Evolutionary conservation across 305 asterid genomes (phyloP).

Genomic region (Euphrasia arctica): DNA sequence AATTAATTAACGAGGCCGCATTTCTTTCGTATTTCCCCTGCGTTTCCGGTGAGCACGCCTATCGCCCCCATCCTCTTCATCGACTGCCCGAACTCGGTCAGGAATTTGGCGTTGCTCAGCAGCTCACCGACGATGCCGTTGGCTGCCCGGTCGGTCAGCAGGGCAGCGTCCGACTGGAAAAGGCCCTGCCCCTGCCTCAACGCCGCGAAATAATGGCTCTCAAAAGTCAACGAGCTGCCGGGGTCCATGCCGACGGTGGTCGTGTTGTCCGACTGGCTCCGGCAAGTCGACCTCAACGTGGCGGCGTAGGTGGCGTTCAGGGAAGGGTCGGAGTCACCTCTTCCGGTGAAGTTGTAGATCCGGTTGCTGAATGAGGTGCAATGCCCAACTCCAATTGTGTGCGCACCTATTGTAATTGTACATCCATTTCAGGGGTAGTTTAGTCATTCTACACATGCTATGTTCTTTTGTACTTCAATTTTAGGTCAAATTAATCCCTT

Average conservation of each 20-base stretch:
- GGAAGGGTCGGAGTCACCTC: constrained; percentile 35
- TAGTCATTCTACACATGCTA: too few species aligned
- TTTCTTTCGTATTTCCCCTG: too few species aligned
- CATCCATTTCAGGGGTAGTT: too few species aligned
- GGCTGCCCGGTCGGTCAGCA: not conserved
- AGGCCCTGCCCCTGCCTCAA: constrained; percentile 11
- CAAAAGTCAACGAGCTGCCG: constrained; percentile 9
- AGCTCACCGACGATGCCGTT: too few species aligned
- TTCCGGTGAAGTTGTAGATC: constrained; percentile 47
- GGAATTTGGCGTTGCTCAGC: too few species aligned
- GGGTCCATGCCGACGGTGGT: constrained; percentile 27
- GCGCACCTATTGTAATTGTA: constrained; percentile 29
- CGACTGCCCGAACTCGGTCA: too few species aligned
- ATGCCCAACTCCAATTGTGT: constrained; percentile 42
- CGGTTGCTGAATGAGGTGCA: constrained; percentile 38
- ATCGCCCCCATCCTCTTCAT: too few species aligned
- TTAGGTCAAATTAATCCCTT: too few species aligned
- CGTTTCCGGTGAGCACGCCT: too few species aligned
- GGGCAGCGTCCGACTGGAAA: constrained; percentile 21
- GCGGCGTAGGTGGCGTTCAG: constrained; percentile 28
- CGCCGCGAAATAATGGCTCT: constrained; percentile 4
- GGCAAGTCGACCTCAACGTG: constrained; percentile 5
- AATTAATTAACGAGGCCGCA: too few species aligned
- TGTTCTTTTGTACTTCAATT: too few species aligned
- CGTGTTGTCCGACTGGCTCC: constrained; percentile 13